Conservation (phyloP, 371 early-diverging fungal genomes). For the Saksenaea oblongispora region DNA sequence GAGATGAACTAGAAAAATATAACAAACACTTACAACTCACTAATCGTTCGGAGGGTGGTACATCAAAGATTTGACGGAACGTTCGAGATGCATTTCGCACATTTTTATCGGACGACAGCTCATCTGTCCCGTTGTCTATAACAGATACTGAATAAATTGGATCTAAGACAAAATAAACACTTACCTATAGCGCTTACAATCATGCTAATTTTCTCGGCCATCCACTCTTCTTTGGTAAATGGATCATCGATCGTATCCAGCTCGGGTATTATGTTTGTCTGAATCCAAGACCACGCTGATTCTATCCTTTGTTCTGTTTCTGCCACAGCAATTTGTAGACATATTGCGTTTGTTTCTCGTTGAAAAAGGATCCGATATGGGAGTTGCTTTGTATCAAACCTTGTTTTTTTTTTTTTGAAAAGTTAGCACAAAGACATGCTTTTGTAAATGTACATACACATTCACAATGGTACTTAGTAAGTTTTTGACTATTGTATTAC, state of each 20-base stretch:
- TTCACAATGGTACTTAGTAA: slow-evolving; percentile 78
- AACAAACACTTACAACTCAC: slow-evolving; percentile 73
- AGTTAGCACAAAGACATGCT: neutral
- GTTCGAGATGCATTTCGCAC: slow-evolving; percentile 88
- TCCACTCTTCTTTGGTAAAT: slow-evolving; percentile 81
- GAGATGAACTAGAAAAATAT: neutral
- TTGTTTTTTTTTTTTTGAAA: neutral
- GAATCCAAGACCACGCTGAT: slow-evolving; percentile 90
- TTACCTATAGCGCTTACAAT: slow-evolving; percentile 79
- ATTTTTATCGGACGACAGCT: slow-evolving; percentile 79
- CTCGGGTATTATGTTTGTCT: slow-evolving; percentile 78
- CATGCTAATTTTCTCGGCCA: slow-evolving; percentile 85
- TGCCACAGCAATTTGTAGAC: slow-evolving; percentile 68
- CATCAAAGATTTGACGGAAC: slow-evolving; percentile 87
- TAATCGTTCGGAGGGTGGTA: slow-evolving; percentile 82
- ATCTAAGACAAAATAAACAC: slow-evolving; percentile 2
- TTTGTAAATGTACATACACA: slow-evolving; percentile 49
- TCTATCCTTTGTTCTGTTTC: slow-evolving; percentile 80
- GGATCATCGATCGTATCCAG: slow-evolving; percentile 78
- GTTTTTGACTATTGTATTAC: slow-evolving; percentile 50
- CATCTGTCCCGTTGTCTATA: slow-evolving; percentile 71
- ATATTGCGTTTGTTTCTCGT: slow-evolving; percentile 49
- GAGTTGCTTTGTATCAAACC: slow-evolving; percentile 90
- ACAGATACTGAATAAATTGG: neutral
- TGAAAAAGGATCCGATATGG: slow-evolving; percentile 89